Percentiles rank a stretch among this genome's conserved stretches.
Evolutionary conservation across 208 protist genomes (phyloP).

Genomic region (Acanthamoeba healyi): DNA sequence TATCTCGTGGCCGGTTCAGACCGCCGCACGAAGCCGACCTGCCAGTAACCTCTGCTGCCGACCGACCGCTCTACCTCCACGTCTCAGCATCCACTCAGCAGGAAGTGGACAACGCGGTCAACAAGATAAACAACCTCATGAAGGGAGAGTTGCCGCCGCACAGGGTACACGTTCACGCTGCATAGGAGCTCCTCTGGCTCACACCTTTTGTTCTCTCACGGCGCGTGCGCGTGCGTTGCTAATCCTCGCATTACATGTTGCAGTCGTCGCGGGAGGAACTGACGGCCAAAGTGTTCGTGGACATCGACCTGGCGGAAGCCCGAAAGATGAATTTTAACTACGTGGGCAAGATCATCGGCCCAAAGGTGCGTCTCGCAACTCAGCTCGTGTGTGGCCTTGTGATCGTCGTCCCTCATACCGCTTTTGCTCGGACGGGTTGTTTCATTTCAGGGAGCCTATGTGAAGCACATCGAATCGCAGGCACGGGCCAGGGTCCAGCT

Average conservation of each 20-base stretch:
- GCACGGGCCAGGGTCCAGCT: constrained; percentile 16
- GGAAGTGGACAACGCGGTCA: constrained; percentile 23
- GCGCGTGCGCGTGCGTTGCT: no score
- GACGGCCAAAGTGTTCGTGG: constrained; percentile 31
- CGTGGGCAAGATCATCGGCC: constrained; percentile 67
- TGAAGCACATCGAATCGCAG: constrained; percentile 61
- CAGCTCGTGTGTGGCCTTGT: neutral
- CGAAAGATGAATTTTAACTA: constrained; percentile 18
- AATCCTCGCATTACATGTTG: neutral
- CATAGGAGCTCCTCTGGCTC: no score
- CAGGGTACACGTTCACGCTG: neutral
- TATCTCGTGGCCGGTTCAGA: constrained; percentile 35
- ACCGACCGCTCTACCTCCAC: constrained; percentile 54
- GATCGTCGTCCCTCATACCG: neutral
- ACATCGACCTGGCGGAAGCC: constrained; percentile 38
- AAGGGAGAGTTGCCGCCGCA: neutral
- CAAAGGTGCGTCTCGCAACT: constrained; percentile 1
- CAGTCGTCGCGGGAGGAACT: neutral
- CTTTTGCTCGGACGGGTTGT: neutral
- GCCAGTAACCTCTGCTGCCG: constrained; percentile 5
- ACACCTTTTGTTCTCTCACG: neutral
- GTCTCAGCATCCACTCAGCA: constrained; percentile 40
- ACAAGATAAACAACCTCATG: constrained; percentile 1
- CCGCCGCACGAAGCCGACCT: constrained; percentile 34
- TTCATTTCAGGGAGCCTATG: constrained; percentile 24